Percentiles rank a stretch among this genome's conserved stretches.
phyloP scores from a whole-genome alignment of 305 asterid species.

The Fraxinus platypoda region DNA sequence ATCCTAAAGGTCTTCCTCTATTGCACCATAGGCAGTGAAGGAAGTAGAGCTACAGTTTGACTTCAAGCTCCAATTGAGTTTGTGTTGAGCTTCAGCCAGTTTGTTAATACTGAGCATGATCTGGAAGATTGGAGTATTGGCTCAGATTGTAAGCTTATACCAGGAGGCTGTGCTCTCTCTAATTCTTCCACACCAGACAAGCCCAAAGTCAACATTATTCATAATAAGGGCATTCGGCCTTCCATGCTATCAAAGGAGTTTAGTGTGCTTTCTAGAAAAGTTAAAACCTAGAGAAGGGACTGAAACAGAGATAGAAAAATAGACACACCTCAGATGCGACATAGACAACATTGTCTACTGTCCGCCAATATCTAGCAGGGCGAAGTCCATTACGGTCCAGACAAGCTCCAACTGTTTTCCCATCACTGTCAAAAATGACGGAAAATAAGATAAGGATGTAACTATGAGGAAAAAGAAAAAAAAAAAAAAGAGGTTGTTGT shows the following conservation, averaged over 20 bases:
- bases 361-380: slow-evolving; percentile 99
- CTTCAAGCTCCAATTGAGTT: not conserved
- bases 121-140: not conserved
- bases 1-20: not conserved
- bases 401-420: slow-evolving; percentile 99
- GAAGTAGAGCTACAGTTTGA: not conserved
- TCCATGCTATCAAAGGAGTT: not conserved
- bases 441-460: slow-evolving; percentile 14
- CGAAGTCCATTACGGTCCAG: slow-evolving; percentile 99
- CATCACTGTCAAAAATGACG: slow-evolving; percentile 59
- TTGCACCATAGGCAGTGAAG: not conserved
- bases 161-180: not conserved
- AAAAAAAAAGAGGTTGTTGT: not conserved
- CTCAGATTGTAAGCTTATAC: not conserved
- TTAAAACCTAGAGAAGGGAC: not conserved
- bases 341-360: slow-evolving; percentile 88
- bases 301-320: slow-evolving; percentile 18
- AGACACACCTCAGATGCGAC: slow-evolving; percentile 97
- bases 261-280: not conserved
- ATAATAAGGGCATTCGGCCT: not conserved
- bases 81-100: not conserved
- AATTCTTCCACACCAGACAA: not conserved
- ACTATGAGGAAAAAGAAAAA: slow-evolving; percentile 1
- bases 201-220: not conserved
- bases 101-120: not conserved